phyloP scores from a whole-genome alignment of 108 stramenopile genomes.

The Cyclotella baltica region DNA sequence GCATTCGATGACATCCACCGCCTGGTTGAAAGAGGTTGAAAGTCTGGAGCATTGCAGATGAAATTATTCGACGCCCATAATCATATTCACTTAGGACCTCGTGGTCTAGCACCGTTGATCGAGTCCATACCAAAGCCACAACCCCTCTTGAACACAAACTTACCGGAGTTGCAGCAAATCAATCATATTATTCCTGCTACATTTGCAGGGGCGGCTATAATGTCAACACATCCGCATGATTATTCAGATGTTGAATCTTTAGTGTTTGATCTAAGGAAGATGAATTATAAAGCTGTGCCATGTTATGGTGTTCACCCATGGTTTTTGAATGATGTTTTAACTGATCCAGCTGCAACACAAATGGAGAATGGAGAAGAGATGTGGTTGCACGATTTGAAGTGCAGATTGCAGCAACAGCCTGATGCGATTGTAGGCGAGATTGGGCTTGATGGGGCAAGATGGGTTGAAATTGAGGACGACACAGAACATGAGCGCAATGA shows the following conservation, averaged over 20 bases:
- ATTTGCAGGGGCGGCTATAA: slow-evolving; percentile 79
- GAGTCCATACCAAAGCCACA: slow-evolving; percentile 11
- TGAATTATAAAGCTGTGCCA: slow-evolving; percentile 52
- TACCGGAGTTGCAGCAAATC: too few species aligned
- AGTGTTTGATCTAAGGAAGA: neutral
- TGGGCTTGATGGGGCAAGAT: slow-evolving; percentile 78
- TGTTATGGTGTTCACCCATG: slow-evolving; percentile 91
- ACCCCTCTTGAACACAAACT: too few species aligned
- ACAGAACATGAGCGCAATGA: neutral
- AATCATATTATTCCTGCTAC: neutral
- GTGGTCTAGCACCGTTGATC: slow-evolving; percentile 34
- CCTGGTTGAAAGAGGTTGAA: neutral
- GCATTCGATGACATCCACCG: too few species aligned
- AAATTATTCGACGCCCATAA: slow-evolving; percentile 84
- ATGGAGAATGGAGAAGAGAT: slow-evolving; percentile 25
- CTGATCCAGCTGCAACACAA: slow-evolving; percentile 29
- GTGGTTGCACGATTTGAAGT: slow-evolving; percentile 64
- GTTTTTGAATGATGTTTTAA: slow-evolving; percentile 74
- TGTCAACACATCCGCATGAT: slow-evolving; percentile 90
- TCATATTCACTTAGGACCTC: slow-evolving; percentile 81
- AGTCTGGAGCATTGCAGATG: slow-evolving; percentile 13
- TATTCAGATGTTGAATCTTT: slow-evolving; percentile 54
- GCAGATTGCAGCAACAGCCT: slow-evolving; percentile 50
- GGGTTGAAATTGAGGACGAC: slow-evolving; percentile 30
- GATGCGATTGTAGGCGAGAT: slow-evolving; percentile 84